These are phyloP conservation scores for Cucurbita maxima DNA, from an alignment of 306 rosid genomes.

Conservation along the genomic window DNA sequence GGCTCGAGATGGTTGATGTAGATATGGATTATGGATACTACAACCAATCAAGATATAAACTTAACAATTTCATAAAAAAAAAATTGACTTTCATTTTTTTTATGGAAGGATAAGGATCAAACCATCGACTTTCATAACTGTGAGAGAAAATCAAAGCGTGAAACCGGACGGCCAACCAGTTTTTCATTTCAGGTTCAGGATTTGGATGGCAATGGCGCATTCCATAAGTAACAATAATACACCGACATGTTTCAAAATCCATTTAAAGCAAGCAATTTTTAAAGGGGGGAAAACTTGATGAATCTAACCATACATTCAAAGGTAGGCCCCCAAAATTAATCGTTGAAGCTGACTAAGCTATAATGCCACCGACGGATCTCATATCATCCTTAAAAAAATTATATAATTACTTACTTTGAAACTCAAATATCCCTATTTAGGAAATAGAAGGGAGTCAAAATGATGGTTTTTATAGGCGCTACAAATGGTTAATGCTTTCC, in stretches of 20 bases:
- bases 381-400: background rate
- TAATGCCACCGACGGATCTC: background rate
- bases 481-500: slow-evolving; percentile 1
- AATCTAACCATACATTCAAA: background rate
- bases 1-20: too few relatives aligned
- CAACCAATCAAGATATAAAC: too few relatives aligned
- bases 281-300: background rate
- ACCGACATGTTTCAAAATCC: background rate
- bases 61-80: too few relatives aligned
- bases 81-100: too few relatives aligned
- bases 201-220: background rate
- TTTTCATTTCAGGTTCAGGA: background rate
- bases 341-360: background rate
- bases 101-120: too few relatives aligned
- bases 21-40: too few relatives aligned
- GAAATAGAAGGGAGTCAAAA: background rate
- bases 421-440: background rate
- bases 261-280: background rate
- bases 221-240: background rate
- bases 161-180: background rate
- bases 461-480: background rate
- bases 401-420: background rate
- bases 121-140: too few relatives aligned
- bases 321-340: background rate
- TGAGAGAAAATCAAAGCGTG: too few relatives aligned